Evolutionary conservation across 2,329 filamentous ascomycete species (phyloP), one percentile per base, ranked within the genome.

Genomic region (Epichloe coenophiala): DNA sequence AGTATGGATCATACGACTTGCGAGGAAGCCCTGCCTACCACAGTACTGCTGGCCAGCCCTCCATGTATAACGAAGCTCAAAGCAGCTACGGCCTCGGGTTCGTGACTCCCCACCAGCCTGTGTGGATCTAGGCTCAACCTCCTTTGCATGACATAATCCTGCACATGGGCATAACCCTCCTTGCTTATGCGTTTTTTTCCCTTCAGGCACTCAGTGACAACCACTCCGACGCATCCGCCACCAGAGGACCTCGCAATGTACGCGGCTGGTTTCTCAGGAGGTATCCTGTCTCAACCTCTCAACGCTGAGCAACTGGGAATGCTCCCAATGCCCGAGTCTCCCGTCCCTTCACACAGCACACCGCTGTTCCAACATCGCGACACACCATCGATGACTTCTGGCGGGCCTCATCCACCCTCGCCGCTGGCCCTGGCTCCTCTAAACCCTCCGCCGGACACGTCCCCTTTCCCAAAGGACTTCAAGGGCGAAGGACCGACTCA

Each of bases 81-180:
- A 51, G 56, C 53, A 56, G 56, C 62, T 68, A 65, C 59, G 66
- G 66, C 70, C 61, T 67, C 60, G 77, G 77, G 77, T 80, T 80
- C 73, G 77, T 80, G 69, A 72, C 74, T 77, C 76, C 76, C 73
- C 71, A 75, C 68, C 75, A 78, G 70, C 69, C 76, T 66, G 71
- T 79, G 70, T 80, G 76, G 76, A 78, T 74, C 68, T 80, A 76
- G 69, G 66, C 64, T 61, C 19, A 75, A 69, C 66, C n/a, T 42
- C 61, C 57, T 61, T 43, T 61, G 56, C 49, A 59, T 66, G 59
- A 61, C 57, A 61, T 17, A 17, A 45, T 45, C 21, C 37, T 45
- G 17, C 67, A 68, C 64, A 66, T 60, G 62, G 68, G 66, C 65
- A 48, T 17, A 48, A 37, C 49, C 50, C 23, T 40, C 59, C 62